Percentiles rank a stretch among this genome's conserved stretches.
phyloP scores from a whole-genome alignment of 164 flowering plant genomes.

The Liriodendron chinense region DNA sequence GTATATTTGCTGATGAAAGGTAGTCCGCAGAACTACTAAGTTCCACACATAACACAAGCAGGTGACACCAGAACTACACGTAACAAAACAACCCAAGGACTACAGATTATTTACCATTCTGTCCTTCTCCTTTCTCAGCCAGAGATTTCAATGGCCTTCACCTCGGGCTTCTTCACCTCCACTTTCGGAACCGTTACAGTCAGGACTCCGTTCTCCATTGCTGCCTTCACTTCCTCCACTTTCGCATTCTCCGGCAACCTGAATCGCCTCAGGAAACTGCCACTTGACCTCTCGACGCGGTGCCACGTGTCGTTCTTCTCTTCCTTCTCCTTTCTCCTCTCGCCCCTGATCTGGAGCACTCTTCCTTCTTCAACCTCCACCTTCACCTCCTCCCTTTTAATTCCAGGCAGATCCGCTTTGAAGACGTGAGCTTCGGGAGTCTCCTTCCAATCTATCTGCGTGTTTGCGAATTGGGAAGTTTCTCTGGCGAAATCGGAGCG shows the following conservation, averaged over 20 bases:
- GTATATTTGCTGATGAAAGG: too few relatives aligned
- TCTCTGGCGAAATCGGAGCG: constrained; percentile 12
- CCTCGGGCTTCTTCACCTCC: constrained; percentile 25
- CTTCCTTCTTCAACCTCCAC: constrained; percentile 41
- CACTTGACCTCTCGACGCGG: constrained; percentile 33
- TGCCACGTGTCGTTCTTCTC: constrained; percentile 36
- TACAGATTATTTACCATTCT: too few relatives aligned
- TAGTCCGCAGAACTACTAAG: too few relatives aligned
- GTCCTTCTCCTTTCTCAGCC: constrained; percentile 13
- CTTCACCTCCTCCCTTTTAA: constrained; percentile 38
- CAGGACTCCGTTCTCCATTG: constrained; percentile 36
- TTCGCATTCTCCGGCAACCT: constrained; percentile 39
- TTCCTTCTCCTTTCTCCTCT: constrained; percentile 28
- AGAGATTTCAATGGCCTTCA: constrained; percentile 27
- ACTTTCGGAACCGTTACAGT: constrained; percentile 37
- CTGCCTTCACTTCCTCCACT: constrained; percentile 30
- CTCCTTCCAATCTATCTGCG: constrained; percentile 39
- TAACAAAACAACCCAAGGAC: too few relatives aligned
- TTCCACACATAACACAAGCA: too few relatives aligned
- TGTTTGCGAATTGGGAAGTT: constrained; percentile 17
- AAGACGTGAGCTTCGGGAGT: constrained; percentile 40
- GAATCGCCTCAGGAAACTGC: constrained; percentile 34
- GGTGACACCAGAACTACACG: too few relatives aligned
- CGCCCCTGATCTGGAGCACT: constrained; percentile 37
- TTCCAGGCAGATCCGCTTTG: constrained; percentile 41